phyloP scores from a whole-genome alignment of 768 basidiomycete genomes.

The Naematelia aurantialba region DNA sequence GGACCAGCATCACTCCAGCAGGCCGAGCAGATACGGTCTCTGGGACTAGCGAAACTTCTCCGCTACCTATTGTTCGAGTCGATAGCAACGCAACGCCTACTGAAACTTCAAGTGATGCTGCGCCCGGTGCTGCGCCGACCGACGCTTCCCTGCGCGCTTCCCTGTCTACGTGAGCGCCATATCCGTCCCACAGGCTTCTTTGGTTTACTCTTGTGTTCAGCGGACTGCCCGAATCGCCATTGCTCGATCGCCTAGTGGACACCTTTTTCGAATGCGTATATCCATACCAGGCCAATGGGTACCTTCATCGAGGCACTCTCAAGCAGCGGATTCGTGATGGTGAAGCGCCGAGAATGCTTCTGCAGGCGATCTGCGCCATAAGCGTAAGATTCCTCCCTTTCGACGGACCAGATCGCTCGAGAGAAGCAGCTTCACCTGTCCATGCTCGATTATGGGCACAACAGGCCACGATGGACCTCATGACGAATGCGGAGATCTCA shows the following conservation, averaged over 20 bases:
- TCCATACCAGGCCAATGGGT: conserved; percentile 2
- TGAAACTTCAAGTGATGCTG: too few relatives aligned
- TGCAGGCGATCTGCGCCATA: conserved; percentile 1
- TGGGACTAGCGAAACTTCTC: too few relatives aligned
- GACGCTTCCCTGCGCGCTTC: too few relatives aligned
- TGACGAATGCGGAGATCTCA: neutral
- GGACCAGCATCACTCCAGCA: neutral
- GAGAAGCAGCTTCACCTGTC: neutral
- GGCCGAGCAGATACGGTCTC: neutral
- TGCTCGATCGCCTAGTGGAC: conserved; percentile 1
- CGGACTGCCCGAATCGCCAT: neutral
- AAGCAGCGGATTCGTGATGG: neutral
- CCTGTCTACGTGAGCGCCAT: neutral
- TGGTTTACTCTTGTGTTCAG: neutral
- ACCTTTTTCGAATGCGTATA: conserved; percentile 1
- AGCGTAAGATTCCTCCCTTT: neutral
- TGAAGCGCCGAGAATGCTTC: neutral
- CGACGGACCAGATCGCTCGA: neutral
- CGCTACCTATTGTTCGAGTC: too few relatives aligned
- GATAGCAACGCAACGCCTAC: too few relatives aligned
- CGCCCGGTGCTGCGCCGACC: too few relatives aligned
- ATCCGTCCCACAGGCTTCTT: neutral
- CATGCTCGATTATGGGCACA: conserved; percentile 1
- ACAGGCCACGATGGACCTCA: neutral
- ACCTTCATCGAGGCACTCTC: neutral